Evolutionary conservation across 164 flowering plant species (phyloP).

Genomic region (Dillenia turbinata): DNA sequence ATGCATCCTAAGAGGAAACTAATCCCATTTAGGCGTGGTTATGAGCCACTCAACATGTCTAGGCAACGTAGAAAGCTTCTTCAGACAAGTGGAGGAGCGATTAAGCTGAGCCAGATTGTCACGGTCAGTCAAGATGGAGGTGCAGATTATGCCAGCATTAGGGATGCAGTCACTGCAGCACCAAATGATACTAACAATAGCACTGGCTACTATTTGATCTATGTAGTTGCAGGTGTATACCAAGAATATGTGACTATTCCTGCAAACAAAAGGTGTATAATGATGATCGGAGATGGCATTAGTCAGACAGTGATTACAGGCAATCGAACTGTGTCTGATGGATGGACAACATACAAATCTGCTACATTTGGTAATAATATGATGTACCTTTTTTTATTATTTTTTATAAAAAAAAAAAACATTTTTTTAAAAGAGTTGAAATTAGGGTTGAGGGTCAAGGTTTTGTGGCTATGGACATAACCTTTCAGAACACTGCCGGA

Average conservation of each 20-base stretch:
- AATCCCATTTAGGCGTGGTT: background rate
- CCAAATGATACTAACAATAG: constrained; percentile 41
- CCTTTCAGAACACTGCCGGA: constrained; percentile 33
- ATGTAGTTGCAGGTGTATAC: constrained; percentile 48
- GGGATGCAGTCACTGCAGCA: constrained; percentile 50
- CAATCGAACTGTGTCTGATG: constrained; percentile 51
- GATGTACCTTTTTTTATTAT: no score
- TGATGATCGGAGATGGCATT: constrained; percentile 73
- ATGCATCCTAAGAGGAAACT: constrained; percentile 12
- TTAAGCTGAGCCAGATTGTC: constrained; percentile 38
- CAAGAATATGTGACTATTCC: constrained; percentile 53
- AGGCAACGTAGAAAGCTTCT: constrained; percentile 23
- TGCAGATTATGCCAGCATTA: constrained; percentile 47
- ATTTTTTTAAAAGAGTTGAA: no score
- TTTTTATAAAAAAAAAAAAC: no score
- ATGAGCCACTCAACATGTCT: constrained; percentile 41
- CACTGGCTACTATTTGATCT: constrained; percentile 56
- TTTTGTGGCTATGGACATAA: constrained; percentile 23
- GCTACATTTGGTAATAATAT: constrained; percentile 9
- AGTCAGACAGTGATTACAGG: constrained; percentile 66
- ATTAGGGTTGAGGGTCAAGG: constrained; percentile 19
- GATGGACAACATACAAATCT: constrained; percentile 57
- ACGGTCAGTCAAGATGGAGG: constrained; percentile 45
- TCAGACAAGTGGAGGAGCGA: constrained; percentile 10
- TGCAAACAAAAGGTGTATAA: constrained; percentile 46